Base-by-base conservation (phyloP, 352 stramenopile species). In the Pythium brassicae region DNA sequence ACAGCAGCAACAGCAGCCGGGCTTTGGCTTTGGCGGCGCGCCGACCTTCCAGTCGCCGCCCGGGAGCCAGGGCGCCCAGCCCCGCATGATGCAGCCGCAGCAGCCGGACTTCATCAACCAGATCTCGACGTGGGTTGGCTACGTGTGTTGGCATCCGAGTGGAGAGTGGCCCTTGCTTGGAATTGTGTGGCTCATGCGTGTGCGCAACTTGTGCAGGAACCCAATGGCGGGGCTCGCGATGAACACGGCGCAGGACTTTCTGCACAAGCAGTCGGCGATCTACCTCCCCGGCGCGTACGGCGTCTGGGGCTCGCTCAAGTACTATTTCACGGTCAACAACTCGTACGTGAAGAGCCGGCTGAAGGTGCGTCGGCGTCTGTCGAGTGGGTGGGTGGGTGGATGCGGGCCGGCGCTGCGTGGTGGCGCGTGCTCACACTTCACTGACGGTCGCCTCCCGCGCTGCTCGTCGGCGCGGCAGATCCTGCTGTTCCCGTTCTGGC, bases 241-340 rank as follows among this genome's bases (percentile, higher is more conserved):
- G 83, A 92, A 91, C 63, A 89, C 75, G 29, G 85, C 83, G 6
- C 77, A 88, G 57, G 78, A 91, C 61, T 90, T 92, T 50, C 61
- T 94, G 53, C 69, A 84, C 50, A 90, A 94, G 45, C 83, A 94
- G 52, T 90, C 82, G 50, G 72, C 84, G 54, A 77, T 88, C 52
- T 94, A 92, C 44, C 65, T 94, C 15, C 85, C 85, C 0, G 82
- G 83, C 11, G 85, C 85, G 11, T 88, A 92, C 50, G 83, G 80
- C 10, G 59, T 91, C 34, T 89, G 85, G 74, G 83, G 82, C 11
- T 91, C 70, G 46, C 68, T 92, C 53, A 95, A 95, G 69, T 93
- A 93, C 63, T 95, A 94, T 49, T 95, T 96, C 57, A 92, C 78
- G 48, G 86, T 96, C 55, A 91, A 94, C 69, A 96, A 95, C 70